These are phyloP conservation scores for Dalbergia cochinchinensis DNA, from an alignment of 306 rosid genomes.

Conservation along the genomic window DNA sequence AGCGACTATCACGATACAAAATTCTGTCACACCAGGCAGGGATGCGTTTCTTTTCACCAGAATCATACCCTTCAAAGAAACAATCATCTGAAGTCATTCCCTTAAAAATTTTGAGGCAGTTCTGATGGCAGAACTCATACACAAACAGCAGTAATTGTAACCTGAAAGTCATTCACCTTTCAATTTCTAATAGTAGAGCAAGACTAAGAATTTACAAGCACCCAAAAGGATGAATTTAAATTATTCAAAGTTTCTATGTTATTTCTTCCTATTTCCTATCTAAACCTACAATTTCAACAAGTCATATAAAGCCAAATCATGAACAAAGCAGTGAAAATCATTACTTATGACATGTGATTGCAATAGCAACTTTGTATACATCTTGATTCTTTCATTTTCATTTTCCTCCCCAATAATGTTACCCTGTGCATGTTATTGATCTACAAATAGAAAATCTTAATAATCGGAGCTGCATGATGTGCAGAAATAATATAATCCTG, in stretches of 20 bases:
- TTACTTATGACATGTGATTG: slow-evolving; percentile 65
- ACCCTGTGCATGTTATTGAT: slow-evolving; percentile 21
- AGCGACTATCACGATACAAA: slow-evolving; percentile 86
- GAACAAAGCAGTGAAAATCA: slow-evolving; percentile 72
- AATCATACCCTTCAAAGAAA: slow-evolving; percentile 80
- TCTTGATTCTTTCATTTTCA: slow-evolving; percentile 14
- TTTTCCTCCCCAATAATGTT: slow-evolving; percentile 11
- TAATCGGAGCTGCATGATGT: slow-evolving; percentile 39
- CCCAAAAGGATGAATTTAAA: slow-evolving; percentile 22
- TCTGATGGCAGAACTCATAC: slow-evolving; percentile 18
- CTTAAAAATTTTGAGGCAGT: slow-evolving; percentile 42
- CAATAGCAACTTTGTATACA: slow-evolving; percentile 25
- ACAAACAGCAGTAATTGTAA: slow-evolving; percentile 35
- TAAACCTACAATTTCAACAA: slow-evolving; percentile 14
- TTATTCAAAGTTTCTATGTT: slow-evolving; percentile 4
- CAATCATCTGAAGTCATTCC: slow-evolving; percentile 43
- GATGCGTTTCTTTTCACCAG: slow-evolving; percentile 97
- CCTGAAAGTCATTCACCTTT: slow-evolving; percentile 20
- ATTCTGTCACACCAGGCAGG: slow-evolving; percentile 99
- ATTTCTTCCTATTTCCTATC: slow-evolving; percentile 32
- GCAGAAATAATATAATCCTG: slow-evolving; percentile 60
- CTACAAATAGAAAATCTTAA: slow-evolving; percentile 25
- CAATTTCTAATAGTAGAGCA: slow-evolving; percentile 29
- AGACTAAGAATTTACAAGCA: slow-evolving; percentile 33
- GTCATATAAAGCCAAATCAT: slow-evolving; percentile 63